phyloP scores from a whole-genome alignment of 345 rosid species.

The Orychophragmus violaceus region DNA sequence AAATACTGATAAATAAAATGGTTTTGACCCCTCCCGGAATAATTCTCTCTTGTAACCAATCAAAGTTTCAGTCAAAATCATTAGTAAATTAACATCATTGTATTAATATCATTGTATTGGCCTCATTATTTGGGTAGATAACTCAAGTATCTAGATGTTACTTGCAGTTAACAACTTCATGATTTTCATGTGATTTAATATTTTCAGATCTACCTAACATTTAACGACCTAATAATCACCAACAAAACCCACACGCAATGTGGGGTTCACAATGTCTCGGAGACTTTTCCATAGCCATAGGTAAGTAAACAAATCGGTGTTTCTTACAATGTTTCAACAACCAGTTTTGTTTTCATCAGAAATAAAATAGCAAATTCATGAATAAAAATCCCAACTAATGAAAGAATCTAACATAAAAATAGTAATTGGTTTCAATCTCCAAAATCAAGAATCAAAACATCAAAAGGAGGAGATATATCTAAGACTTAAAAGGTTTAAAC shows the following conservation, averaged over 20 bases:
- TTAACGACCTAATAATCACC: constrained; percentile 19
- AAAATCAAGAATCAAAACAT: neutral
- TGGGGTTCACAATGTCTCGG: constrained; percentile 17
- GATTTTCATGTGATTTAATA: constrained; percentile 11
- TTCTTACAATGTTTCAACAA: neutral
- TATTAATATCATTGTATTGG: neutral
- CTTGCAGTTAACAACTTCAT: constrained; percentile 22
- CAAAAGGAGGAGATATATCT: neutral
- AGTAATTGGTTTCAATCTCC: neutral
- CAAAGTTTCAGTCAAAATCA: too few relatives aligned
- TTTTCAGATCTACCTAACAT: constrained; percentile 20
- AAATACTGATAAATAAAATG: too few relatives aligned
- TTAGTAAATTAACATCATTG: neutral
- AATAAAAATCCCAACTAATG: neutral
- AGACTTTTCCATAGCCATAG: neutral
- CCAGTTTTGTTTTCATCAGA: neutral
- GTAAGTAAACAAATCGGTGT: neutral
- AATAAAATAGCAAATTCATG: constrained; percentile 2
- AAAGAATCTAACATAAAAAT: constrained; percentile 16
- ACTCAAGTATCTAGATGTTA: constrained; percentile 9
- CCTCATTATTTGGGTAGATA: neutral
- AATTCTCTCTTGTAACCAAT: too few relatives aligned
- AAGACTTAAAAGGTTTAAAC: constrained; percentile 6
- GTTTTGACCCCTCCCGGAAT: too few relatives aligned
- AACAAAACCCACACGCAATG: constrained; percentile 10